Conservation (phyloP, 208 protist species). For the Vickermania spadyakhi region DNA sequence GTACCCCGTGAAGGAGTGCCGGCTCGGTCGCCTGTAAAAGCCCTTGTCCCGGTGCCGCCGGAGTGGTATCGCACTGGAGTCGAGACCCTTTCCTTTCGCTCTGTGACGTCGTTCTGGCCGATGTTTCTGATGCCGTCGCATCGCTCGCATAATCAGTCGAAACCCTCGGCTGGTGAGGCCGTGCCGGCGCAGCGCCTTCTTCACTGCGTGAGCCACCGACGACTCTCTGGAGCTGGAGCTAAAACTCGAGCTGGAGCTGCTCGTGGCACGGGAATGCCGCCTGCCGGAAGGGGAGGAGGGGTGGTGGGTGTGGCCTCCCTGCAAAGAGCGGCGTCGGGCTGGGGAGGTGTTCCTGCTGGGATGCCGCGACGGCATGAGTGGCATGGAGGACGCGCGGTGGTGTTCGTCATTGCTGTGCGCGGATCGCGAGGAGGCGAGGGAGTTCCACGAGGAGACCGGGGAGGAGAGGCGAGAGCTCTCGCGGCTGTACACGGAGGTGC, state of each 20-base stretch:
- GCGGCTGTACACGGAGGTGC: too few relatives aligned
- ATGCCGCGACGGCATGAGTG: not conserved
- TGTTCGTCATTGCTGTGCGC: too few relatives aligned
- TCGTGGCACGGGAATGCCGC: not conserved
- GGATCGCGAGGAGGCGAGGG: not conserved
- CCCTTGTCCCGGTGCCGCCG: not conserved
- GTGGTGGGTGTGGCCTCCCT: not conserved
- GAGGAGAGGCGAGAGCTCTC: not conserved
- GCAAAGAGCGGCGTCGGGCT: too few relatives aligned
- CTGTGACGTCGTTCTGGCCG: not conserved
- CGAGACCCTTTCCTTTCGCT: not conserved
- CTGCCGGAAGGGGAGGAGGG: not conserved
- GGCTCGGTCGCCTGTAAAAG: not conserved
- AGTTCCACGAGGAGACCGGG: not conserved
- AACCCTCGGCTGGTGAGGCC: not conserved
- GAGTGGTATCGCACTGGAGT: not conserved
- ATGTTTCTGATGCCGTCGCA: not conserved
- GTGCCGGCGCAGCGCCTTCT: not conserved
- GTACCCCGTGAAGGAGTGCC: not conserved
- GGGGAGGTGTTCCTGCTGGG: not conserved
- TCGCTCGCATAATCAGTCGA: not conserved
- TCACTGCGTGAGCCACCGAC: not conserved
- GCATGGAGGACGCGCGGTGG: not conserved
- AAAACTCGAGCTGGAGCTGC: not conserved
- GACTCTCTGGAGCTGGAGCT: not conserved